Evolutionary conservation across 495 filamentous ascomycete genomes (phyloP), one percentile per base, ranked within the genome.

Genomic region (Neurospora sp.): DNA sequence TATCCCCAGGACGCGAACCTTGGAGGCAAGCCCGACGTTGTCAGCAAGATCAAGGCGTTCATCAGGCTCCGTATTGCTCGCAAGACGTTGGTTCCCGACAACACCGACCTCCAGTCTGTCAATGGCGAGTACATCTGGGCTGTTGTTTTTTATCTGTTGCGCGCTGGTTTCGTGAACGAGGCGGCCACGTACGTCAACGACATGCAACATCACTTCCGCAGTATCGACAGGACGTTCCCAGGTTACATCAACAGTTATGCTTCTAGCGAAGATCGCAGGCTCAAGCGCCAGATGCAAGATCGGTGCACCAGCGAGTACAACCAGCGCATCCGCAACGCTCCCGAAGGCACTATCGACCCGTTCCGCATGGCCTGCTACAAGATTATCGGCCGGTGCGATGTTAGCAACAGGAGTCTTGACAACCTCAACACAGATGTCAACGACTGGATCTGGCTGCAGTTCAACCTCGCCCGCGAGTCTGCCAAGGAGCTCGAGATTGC

Each of bases 341-440:
- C 93, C 12, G 93, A 97, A 71, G 91, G 94, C 74, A 91, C 92
- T 16, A 89, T 95, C 75, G 95, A 99, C 84, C 96, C 96, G 44
- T 99, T 96, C 83, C 90, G 94, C 59, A 94, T 97, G 89, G 94
- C 94, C 18, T 97, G 97, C 81, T 98, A 98, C 87, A 98, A 98
- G 82, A 89, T 99, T 72, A 91, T 98, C 77, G 96, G 96, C 69
- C 93, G 96, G 40, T 97, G 94, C 82, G 96, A 98, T 76, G 87
- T 99, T 23, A 86, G 82, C 74, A 91, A 91, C 70, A 89, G 94
- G 75, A 92, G 87, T 72, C 85, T 98, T 12, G 92, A 96, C n/a
- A 88, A 89, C 69, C 86, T 98, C 20, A 90, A 88, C 72, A 91
- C 91, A 72, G 91, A 89, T 35, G 90, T 97, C 69, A 93, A 97